Conservation (phyloP, 352 stramenopile genomes). For the Globisporangium uncinulatum region DNA sequence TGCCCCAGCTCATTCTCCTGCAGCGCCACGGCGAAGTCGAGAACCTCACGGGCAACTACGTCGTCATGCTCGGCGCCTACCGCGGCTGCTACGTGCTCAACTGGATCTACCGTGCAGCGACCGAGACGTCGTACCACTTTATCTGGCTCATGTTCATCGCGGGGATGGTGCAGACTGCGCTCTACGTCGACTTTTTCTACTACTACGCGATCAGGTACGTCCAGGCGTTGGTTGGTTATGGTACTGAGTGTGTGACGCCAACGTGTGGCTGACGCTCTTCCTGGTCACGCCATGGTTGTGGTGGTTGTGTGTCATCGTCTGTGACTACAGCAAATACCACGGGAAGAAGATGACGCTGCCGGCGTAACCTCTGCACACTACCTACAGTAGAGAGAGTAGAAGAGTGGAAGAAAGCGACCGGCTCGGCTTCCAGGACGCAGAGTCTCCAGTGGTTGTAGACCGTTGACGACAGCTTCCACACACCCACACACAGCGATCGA, state of each 20-base stretch:
- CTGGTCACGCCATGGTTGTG: too few relatives aligned
- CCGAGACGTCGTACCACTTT: constrained; percentile 95
- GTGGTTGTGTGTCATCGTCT: neutral
- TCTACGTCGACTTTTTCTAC: constrained; percentile 99
- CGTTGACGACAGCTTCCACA: too few relatives aligned
- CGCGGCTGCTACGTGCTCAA: constrained; percentile 99
- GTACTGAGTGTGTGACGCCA: too few relatives aligned
- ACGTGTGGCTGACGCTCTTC: too few relatives aligned
- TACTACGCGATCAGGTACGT: constrained; percentile 95
- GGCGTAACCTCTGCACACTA: constrained; percentile 34
- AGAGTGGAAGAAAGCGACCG: too few relatives aligned
- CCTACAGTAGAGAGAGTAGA: neutral
- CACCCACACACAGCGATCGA: too few relatives aligned
- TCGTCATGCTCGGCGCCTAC: constrained; percentile 98
- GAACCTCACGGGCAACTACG: constrained; percentile 99
- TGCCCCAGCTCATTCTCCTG: constrained; percentile 99
- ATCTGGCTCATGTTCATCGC: constrained; percentile 99
- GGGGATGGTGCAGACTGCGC: constrained; percentile 96
- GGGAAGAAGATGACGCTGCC: constrained; percentile 89
- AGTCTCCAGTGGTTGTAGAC: too few relatives aligned
- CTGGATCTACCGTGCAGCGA: constrained; percentile 98
- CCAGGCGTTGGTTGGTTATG: neutral
- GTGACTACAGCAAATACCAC: constrained; percentile 71
- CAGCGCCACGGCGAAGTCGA: constrained; percentile 98
- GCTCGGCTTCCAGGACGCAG: too few relatives aligned